Evolutionary conservation across 2,329 filamentous ascomycete genomes (phyloP), one percentile per base, ranked within the genome.

Genomic region (Microdochium nivale): DNA sequence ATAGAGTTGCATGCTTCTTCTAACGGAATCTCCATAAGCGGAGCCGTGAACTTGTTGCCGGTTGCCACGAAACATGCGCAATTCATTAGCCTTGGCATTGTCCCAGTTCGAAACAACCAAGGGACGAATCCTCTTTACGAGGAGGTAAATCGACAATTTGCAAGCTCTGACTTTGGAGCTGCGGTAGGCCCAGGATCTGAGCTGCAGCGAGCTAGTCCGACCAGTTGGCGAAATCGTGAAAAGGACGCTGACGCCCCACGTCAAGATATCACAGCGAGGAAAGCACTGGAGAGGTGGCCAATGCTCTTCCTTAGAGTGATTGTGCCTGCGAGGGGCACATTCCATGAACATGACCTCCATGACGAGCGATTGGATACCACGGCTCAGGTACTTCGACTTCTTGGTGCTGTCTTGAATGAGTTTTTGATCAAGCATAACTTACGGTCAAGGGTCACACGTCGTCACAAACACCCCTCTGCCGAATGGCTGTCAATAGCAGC

Each of bases 231-330:
- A n/a, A n/a, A 8, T n/a, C 59, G 52, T 58, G 52, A 62, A 53
- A 80, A 76, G 53, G 65, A 60, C 7, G 72, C 76, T 25, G 71
- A 70, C 1, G 78, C 73, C 51, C 79, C 74, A 1, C 69, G 65
- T 30, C 76, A 69, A 55, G 78, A 83, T 53, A 58, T 79, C 35
- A 81, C 74, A 60, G 67, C 69, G 13, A 76, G 74, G 44, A 92
- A 88, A 62, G 77, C 83, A 0, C 72, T 91, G 10, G 90, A 96
- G 60, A 79, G 82, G 49, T 94, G 89, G 83, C 90, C 92, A 0
- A 92, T 92, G 84, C 97, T 96, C 60, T 87, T 84, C 59, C 69
- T 97, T n/a, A 81, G 81, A 25, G 79, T 96, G 33, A 69, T 74
- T 2, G 60, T 77, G 37, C 52, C 19, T 23, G 13, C 3, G 8